Evolutionary conservation across 2,329 filamentous ascomycete genomes (phyloP).

Genomic region (Blastomyces silverae): DNA sequence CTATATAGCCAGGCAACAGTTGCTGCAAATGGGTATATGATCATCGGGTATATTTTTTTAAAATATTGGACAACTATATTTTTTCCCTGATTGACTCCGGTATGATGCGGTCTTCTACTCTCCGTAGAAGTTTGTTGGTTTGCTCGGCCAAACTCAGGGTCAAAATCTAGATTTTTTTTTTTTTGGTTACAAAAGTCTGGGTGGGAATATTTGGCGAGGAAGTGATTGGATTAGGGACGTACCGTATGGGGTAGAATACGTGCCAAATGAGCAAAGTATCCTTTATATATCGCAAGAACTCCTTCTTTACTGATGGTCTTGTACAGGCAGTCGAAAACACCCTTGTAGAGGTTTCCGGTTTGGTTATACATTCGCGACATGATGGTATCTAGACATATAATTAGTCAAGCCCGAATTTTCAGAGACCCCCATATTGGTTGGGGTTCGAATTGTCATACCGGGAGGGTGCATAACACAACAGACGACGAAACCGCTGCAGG

Average conservation of each 20-base stretch:
- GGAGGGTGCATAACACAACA: slow-evolving; percentile 98
- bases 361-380: slow-evolving; percentile 99
- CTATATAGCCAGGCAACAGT: background rate
- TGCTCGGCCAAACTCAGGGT: slow-evolving; percentile 92
- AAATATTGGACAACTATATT: slow-evolving; percentile 34
- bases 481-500: slow-evolving; percentile 88
- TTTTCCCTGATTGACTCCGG: slow-evolving; percentile 43
- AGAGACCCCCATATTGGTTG: background rate
- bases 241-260: slow-evolving; percentile 89
- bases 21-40: slow-evolving; percentile 4
- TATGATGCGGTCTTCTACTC: slow-evolving; percentile 59
- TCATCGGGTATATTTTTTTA: slow-evolving; percentile 1
- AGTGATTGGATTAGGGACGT: slow-evolving; percentile 25
- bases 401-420: slow-evolving; percentile 14
- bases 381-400: slow-evolving; percentile 63
- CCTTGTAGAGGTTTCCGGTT: slow-evolving; percentile 91
- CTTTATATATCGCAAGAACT: slow-evolving; percentile 90
- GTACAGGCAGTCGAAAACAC: slow-evolving; percentile 83
- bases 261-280: slow-evolving; percentile 89
- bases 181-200: background rate
- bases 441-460: slow-evolving; percentile 46
- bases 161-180: slow-evolving; percentile 53
- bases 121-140: slow-evolving; percentile 85
- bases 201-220: slow-evolving; percentile 13
- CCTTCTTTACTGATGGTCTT: slow-evolving; percentile 92